These are phyloP conservation scores for Stephanocyclus meneghinianus DNA, from an alignment of 352 stramenopile species.

Conservation along the genomic window DNA sequence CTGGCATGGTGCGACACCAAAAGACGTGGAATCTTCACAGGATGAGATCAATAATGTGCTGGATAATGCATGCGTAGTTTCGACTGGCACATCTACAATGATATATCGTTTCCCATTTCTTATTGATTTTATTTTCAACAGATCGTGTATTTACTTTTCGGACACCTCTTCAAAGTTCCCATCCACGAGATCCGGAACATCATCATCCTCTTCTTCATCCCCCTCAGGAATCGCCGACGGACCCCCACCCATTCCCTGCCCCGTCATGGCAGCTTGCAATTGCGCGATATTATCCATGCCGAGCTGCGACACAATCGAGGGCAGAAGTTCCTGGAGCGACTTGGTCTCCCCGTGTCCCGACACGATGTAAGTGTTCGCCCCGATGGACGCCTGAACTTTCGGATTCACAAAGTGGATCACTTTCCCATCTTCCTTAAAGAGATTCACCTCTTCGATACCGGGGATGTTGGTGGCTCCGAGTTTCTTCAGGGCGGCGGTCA, in stretches of 20 bases:
- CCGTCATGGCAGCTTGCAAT: constrained; percentile 92
- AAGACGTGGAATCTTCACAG: too few relatives aligned
- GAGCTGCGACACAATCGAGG: constrained; percentile 97
- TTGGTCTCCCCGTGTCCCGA: constrained; percentile 93
- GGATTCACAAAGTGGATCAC: constrained; percentile 97
- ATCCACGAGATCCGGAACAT: constrained; percentile 96
- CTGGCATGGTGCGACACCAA: too few relatives aligned
- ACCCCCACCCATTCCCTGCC: constrained; percentile 54
- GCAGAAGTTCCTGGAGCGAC: constrained; percentile 94
- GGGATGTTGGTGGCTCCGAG: constrained; percentile 97
- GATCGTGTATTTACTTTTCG: constrained; percentile 46
- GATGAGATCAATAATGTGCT: too few relatives aligned
- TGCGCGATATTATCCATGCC: constrained; percentile 95
- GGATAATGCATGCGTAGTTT: not conserved
- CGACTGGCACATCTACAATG: not conserved
- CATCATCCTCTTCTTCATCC: constrained; percentile 90
- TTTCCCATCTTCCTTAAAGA: constrained; percentile 98
- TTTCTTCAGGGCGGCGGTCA: constrained; percentile 96
- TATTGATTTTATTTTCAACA: constrained; percentile 18
- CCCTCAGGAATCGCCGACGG: constrained; percentile 84
- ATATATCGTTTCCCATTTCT: not conserved
- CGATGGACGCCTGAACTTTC: constrained; percentile 97
- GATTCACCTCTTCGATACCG: constrained; percentile 98
- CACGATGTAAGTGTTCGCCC: constrained; percentile 98
- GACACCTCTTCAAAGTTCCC: constrained; percentile 97